Conservation (phyloP, 2,329 filamentous ascomycete species). For the Aspergillus sp. region DNA sequence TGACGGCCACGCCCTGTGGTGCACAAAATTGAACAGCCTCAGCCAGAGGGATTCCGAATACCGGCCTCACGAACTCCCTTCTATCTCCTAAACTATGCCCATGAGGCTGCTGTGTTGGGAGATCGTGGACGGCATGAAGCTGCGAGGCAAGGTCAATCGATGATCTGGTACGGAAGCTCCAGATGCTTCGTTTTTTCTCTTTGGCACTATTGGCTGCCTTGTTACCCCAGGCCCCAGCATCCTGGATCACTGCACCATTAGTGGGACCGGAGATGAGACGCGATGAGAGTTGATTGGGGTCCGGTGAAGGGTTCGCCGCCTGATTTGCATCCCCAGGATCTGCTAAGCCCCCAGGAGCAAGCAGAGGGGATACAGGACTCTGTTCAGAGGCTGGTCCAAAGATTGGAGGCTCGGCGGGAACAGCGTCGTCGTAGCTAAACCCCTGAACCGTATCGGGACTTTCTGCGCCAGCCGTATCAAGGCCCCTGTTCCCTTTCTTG, state of each 20-base stretch:
- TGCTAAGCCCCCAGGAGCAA: conserved; percentile 26
- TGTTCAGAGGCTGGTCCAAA: conserved; percentile 43
- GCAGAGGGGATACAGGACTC: conserved; percentile 34
- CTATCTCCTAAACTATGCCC: conserved; percentile 47
- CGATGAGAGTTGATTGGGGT: conserved; percentile 29
- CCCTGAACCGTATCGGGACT: conserved; percentile 41
- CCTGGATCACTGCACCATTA: conserved; percentile 80
- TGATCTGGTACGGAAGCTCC: conserved; percentile 65
- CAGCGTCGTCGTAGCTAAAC: conserved; percentile 57
- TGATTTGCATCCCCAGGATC: conserved; percentile 30
- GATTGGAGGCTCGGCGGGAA: conserved; percentile 58
- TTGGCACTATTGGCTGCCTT: conserved; percentile 65
- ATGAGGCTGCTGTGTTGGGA: conserved; percentile 50
- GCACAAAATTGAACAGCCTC: conserved; percentile 83
- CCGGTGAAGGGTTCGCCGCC: conserved; percentile 28
- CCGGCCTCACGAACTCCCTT: conserved; percentile 62
- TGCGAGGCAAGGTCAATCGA: conserved; percentile 62
- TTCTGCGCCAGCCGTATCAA: conserved; percentile 41
- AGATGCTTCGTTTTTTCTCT: conserved; percentile 75
- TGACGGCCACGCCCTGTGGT: conserved; percentile 68
- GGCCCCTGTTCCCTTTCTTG: conserved; percentile 33
- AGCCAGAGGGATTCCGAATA: conserved; percentile 80
- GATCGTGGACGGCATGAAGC: conserved; percentile 32
- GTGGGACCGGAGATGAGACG: conserved; percentile 79
- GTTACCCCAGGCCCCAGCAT: conserved; percentile 82